Evolutionary conservation across 495 filamentous ascomycete species (phyloP).

Genomic region (Hypomontagnella submonticulosa): DNA sequence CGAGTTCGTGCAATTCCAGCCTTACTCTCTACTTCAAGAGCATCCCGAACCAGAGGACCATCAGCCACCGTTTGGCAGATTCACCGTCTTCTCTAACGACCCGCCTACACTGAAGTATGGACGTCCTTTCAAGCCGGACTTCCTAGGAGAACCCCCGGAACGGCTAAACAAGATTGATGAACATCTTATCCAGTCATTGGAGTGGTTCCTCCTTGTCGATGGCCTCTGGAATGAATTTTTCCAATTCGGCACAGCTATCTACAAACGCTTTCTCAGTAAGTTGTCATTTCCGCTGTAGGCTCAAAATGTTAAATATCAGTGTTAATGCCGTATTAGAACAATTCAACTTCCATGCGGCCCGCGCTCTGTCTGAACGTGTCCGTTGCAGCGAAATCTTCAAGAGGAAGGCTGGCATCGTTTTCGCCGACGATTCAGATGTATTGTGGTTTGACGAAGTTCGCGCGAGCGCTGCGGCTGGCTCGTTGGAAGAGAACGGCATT

Average conservation of each 20-base stretch:
- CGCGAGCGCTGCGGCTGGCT: conserved; percentile 49
- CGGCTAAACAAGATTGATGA: conserved; percentile 67
- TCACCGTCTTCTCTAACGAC: conserved; percentile 62
- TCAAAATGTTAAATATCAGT: conserved; percentile 31
- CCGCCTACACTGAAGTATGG: conserved; percentile 59
- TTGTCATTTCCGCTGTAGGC: conserved; percentile 11
- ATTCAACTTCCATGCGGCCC: conserved; percentile 72
- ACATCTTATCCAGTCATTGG: conserved; percentile 77
- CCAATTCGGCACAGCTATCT: conserved; percentile 70
- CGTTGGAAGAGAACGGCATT: conserved; percentile 48
- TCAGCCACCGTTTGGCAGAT: conserved; percentile 51
- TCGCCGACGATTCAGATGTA: conserved; percentile 49
- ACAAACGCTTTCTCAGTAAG: conserved; percentile 80
- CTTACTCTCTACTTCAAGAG: conserved; percentile 64
- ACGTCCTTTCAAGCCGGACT: conserved; percentile 66
- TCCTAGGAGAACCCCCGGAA: conserved; percentile 71
- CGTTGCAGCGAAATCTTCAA: conserved; percentile 55
- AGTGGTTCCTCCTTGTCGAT: conserved; percentile 83
- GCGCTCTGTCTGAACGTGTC: conserved; percentile 65
- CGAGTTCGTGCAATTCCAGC: conserved; percentile 64
- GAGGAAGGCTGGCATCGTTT: conserved; percentile 49
- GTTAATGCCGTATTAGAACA: conserved; percentile 53
- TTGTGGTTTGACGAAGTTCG: conserved; percentile 57
- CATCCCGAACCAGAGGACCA: conserved; percentile 30
- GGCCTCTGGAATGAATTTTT: conserved; percentile 79